Conservation (phyloP, 2,329 filamentous ascomycete species). For the Ophiocordyceps camponoti-saundersi region DNA sequence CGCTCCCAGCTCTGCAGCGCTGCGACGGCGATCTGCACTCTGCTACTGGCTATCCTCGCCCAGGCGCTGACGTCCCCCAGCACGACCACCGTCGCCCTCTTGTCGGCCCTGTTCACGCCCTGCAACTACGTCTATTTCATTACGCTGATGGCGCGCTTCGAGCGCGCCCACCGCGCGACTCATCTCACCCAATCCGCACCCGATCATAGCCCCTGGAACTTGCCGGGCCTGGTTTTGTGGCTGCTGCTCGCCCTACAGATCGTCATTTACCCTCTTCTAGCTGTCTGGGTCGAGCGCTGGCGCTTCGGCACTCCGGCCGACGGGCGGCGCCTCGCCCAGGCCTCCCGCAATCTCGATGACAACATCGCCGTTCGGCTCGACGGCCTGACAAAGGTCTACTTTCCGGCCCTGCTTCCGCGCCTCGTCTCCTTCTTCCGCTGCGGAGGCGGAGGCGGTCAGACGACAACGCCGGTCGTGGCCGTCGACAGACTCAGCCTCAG, state of each 20-base stretch:
- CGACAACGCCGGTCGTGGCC: constrained; percentile 50
- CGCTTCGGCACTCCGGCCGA: constrained; percentile 60
- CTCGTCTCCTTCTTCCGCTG: constrained; percentile 24
- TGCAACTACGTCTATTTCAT: constrained; percentile 79
- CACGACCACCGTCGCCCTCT: constrained; percentile 47
- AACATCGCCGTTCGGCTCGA: constrained; percentile 50
- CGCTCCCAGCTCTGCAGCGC: constrained; percentile 81
- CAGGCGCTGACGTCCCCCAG: constrained; percentile 51
- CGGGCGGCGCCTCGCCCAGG: constrained; percentile 36
- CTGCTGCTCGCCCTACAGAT: constrained; percentile 65
- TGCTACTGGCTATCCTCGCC: constrained; percentile 66
- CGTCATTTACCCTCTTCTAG: constrained; percentile 58
- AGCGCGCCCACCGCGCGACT: constrained; percentile 40
- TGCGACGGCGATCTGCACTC: constrained; percentile 51
- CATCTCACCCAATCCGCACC: constrained; percentile 48
- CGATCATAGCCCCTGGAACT: constrained; percentile 38
- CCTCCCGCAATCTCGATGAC: constrained; percentile 11
- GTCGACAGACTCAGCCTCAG: constrained; percentile 58
- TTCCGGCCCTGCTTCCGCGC: constrained; percentile 42
- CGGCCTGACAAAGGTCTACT: constrained; percentile 64
- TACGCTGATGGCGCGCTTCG: constrained; percentile 60
- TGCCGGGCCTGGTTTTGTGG: constrained; percentile 64
- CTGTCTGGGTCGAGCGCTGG: constrained; percentile 53
- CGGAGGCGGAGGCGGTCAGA: constrained; percentile 10
- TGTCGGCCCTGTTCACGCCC: constrained; percentile 66